Percentiles rank a stretch among this genome's conserved stretches.
These are phyloP conservation scores for Acorus gramineus DNA, from an alignment of 106 monocot genomes.

Conservation along the genomic window DNA sequence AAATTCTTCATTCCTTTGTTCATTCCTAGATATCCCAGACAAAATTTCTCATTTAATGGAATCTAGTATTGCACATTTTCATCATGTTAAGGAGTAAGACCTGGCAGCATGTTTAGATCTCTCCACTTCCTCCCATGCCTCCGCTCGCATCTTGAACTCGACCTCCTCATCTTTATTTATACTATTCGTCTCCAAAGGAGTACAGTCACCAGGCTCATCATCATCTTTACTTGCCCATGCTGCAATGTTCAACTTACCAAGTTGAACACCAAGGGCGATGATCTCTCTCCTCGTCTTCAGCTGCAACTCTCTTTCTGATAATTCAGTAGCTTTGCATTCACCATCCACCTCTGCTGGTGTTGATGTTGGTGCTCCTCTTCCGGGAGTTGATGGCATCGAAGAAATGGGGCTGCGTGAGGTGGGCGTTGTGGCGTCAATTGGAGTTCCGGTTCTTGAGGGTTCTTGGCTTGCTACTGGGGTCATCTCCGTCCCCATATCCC, in stretches of 20 bases:
- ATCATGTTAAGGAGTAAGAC: conserved; percentile 14
- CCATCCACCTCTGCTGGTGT: conserved; percentile 6
- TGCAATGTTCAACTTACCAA: conserved; percentile 87
- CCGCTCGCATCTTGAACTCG: conserved; percentile 51
- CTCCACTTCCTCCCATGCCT: conserved; percentile 72
- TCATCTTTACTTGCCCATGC: conserved; percentile 77
- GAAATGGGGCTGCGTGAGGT: conserved; percentile 32
- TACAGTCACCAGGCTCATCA: background rate
- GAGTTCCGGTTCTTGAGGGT: conserved; percentile 75
- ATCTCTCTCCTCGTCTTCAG: conserved; percentile 70
- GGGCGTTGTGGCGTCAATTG: conserved; percentile 50
- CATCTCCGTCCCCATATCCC: conserved; percentile 97
- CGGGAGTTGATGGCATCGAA: conserved; percentile 52
- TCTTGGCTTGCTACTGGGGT: conserved; percentile 89
- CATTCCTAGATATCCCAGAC: too few species aligned
- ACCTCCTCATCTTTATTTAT: conserved; percentile 14
- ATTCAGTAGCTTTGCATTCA: conserved; percentile 9
- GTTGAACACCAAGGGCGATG: conserved; percentile 63
- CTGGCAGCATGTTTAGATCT: conserved; percentile 63
- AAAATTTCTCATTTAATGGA: background rate
- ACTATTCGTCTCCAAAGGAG: conserved; percentile 10
- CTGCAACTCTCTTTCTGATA: conserved; percentile 60
- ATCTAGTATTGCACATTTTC: background rate
- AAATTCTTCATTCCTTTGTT: too few species aligned
- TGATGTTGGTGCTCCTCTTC: conserved; percentile 24